Evolutionary conservation across 2,329 filamentous ascomycete species (phyloP).

Genomic region (Ophiocordyceps robertsii): DNA sequence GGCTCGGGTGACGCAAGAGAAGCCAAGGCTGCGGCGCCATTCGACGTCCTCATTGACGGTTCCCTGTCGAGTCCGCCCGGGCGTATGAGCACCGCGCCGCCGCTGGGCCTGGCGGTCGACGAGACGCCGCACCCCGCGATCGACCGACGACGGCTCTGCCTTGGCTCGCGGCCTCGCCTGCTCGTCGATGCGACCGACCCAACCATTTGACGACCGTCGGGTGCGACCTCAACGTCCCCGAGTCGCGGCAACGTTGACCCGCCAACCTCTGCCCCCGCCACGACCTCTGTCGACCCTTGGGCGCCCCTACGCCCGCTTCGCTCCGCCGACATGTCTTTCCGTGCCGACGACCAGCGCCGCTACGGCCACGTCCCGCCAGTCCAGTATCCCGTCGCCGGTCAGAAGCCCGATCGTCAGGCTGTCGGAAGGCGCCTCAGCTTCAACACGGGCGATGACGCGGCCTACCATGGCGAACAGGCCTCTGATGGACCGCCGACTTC

Average conservation of each 20-base stretch:
- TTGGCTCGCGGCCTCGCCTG: neutral
- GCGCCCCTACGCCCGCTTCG: neutral
- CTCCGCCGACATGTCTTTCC: constrained; percentile 43
- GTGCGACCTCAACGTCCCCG: neutral
- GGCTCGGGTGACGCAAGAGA: too few species aligned
- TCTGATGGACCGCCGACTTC: constrained; percentile 6
- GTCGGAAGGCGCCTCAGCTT: constrained; percentile 53
- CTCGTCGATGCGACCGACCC: neutral
- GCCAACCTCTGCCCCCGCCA: constrained; percentile 5
- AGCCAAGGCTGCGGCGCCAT: neutral
- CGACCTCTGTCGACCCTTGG: neutral
- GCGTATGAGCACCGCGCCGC: neutral
- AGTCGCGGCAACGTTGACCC: constrained; percentile 8
- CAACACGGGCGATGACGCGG: constrained; percentile 60
- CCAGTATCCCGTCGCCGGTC: constrained; percentile 42
- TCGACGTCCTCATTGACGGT: neutral
- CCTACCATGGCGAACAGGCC: constrained; percentile 29
- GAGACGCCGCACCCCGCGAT: neutral
- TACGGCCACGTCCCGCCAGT: constrained; percentile 55
- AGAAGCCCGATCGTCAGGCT: constrained; percentile 12
- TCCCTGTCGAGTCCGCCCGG: neutral
- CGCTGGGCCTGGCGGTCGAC: neutral
- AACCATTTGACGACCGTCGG: neutral
- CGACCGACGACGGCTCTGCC: neutral
- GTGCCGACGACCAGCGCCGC: constrained; percentile 46